Base-by-base conservation (phyloP, 139 green algal species). In the Tetraselmis chui region DNA sequence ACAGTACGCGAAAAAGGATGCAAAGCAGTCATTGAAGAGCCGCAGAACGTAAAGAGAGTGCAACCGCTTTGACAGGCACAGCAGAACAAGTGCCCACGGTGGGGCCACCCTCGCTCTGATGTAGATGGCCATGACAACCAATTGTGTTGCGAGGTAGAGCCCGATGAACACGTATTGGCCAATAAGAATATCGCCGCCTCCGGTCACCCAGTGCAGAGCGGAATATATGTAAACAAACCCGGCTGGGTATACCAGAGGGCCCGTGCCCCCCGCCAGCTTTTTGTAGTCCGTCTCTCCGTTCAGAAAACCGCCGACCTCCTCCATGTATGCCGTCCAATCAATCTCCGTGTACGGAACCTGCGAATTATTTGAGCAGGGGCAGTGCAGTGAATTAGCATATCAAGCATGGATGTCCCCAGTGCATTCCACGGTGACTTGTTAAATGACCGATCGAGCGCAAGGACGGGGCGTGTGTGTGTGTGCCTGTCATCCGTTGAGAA, bases 21-120 rank as follows among this genome's bases (percentile, higher is more conserved):
- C 89, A 32, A 93, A 80, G 86, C 93, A 90, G 87, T 98, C 94
- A 78, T 98, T 98, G 89, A 97, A 97, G 31, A 97, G 86, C 32
- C 93, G 89, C 31, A 98, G 91, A 0, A 97, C 25, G 81, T 90
- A 97, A 76, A 98, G 95, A 59, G 88, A 94, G 84, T 97, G 94
- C 29, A 97, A 23, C 24, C 94, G 85, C 84, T 95, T 96, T 25
- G 92, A 97, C 1, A 92, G 82, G 75, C 82, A 91, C 81, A 97
- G 89, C 79, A 97, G 82, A 5, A 75, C 32, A 76, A 96, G 80
- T 28, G 83, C 80, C 89, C 90, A 95, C 1, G 94, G 92, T 29
- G 94, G 94, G 2, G 24, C 1, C 2, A 31, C 31, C 1, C 32
- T 81, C 31, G 77, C 83, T 2, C 26, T 29, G 2, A 92, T 84